A percentile compares a stretch with the other conserved stretches of the same genome.
Evolutionary conservation across 1,284 basidiomycete species (phyloP).

Genomic region (Ceratobasidium sp.): DNA sequence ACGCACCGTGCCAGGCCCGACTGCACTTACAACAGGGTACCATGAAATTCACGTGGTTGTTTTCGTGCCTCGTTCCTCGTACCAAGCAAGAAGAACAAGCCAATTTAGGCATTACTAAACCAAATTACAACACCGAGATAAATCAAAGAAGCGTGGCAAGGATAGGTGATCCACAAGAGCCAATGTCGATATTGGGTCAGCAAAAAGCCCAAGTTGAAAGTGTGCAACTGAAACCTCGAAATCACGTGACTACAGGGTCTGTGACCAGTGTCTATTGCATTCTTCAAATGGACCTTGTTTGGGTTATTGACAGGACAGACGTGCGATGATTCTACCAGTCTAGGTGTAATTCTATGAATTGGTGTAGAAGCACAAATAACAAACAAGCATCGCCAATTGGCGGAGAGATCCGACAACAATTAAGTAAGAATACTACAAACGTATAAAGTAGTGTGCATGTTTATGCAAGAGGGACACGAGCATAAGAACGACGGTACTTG

Average conservation of each 20-base stretch:
- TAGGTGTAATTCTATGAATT: conserved; percentile 23
- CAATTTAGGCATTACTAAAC: neutral
- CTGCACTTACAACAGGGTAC: neutral
- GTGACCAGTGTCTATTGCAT: too few species aligned
- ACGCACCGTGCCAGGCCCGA: neutral
- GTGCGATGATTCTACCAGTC: too few species aligned
- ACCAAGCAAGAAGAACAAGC: neutral
- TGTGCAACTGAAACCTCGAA: too few species aligned
- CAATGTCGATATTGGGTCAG: too few species aligned
- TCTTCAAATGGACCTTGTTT: too few species aligned
- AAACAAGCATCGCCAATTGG: conserved; percentile 17
- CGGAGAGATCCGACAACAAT: neutral
- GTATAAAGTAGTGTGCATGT: neutral
- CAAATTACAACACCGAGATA: too few species aligned
- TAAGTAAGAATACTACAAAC: neutral
- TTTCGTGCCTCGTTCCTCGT: neutral
- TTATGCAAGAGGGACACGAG: conserved; percentile 41
- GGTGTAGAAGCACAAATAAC: neutral
- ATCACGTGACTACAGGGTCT: conserved; percentile 23
- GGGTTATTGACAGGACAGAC: too few species aligned
- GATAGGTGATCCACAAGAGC: too few species aligned
- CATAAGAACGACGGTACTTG: conserved; percentile 93
- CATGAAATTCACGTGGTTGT: neutral
- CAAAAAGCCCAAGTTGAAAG: too few species aligned
- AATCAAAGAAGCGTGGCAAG: too few species aligned